Evolutionary conservation across 2,329 filamentous ascomycete genomes (phyloP), one percentile per base, ranked within the genome.

Genomic region (Beauveria scarabaeidicola): DNA sequence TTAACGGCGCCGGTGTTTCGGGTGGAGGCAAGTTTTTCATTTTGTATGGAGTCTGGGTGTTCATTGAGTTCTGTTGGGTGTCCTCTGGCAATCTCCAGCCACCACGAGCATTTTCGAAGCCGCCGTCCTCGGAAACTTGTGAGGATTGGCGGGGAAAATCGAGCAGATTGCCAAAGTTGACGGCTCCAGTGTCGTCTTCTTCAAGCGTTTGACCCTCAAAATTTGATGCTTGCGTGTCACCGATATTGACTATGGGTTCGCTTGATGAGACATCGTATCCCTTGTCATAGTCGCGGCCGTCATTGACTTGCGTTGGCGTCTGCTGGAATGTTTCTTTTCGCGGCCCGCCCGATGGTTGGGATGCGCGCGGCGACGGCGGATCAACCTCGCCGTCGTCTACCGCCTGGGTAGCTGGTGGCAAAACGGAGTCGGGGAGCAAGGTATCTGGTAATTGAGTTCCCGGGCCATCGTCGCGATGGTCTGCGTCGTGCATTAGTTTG

Each of bases 271-370:
- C 53, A 11, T 68, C 63, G 61, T 64, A 71, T 62, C 69, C 78
- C 74, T 63, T 75, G 70, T 78, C 77, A 64, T 85, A 85, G 69
- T 82, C 82, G 41, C 81, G 78, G 51, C 75, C 80, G 48, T 78
- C 76, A 63, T 85, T 85, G 61, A 76, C 72, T 68, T 85, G 82
- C 1, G 82, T 85, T 1, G 78, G 78, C 10, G 81, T 81, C 59
- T 78, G 75, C 44, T 80, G 77, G 11, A 79, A 81, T n/a, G 69
- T 71, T 36, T 78, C 74, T 55, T 71, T 77, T 61, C 61, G 62
- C 29, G 63, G 62, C 57, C 19, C 27, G 25, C 5, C 27, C 23
- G 56, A 58, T 11, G 52, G 56, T 7, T 44, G 40, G 25, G 56
- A 52, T 25, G 48, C 19, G 40, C 43, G 54, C 15, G 32, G 44